Evolutionary conservation across 305 asterid genomes (phyloP).

Genomic region (Solanum aculeatissimum): DNA sequence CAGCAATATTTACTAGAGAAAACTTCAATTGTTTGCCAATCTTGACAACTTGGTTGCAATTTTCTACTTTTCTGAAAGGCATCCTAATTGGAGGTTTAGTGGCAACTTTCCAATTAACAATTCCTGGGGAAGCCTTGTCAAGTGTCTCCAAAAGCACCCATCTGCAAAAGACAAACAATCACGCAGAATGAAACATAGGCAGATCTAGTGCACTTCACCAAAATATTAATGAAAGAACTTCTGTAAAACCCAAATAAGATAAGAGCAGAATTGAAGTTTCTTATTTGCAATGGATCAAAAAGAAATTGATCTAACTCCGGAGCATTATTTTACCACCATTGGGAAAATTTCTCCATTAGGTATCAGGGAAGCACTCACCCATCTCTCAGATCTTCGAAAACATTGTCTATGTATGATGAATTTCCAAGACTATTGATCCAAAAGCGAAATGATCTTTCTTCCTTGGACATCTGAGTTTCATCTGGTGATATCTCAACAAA

Average conservation of each 20-base stretch:
- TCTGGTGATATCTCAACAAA: conserved; percentile 70
- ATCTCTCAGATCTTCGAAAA: conserved; percentile 89
- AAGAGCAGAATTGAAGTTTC: neutral
- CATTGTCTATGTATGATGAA: conserved; percentile 74
- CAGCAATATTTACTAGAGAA: conserved; percentile 85
- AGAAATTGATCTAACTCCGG: neutral
- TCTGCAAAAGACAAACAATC: conserved; percentile 28
- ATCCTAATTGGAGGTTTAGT: conserved; percentile 89
- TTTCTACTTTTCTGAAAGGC: conserved; percentile 97
- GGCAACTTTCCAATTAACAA: conserved; percentile 84
- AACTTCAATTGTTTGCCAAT: conserved; percentile 86
- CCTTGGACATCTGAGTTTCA: conserved; percentile 63
- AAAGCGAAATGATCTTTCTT: conserved; percentile 82
- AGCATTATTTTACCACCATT: neutral
- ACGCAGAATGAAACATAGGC: conserved; percentile 1
- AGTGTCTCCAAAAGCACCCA: conserved; percentile 88
- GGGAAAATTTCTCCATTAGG: neutral
- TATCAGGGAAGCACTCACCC: conserved; percentile 42
- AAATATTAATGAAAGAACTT: neutral
- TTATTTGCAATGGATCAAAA: neutral
- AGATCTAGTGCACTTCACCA: neutral
- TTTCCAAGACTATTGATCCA: conserved; percentile 87
- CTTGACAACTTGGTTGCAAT: conserved; percentile 94
- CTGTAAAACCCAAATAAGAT: neutral
- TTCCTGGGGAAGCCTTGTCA: conserved; percentile 85